Base-by-base conservation (phyloP, 768 basidiomycete species). In the Cyathus striatus region DNA sequence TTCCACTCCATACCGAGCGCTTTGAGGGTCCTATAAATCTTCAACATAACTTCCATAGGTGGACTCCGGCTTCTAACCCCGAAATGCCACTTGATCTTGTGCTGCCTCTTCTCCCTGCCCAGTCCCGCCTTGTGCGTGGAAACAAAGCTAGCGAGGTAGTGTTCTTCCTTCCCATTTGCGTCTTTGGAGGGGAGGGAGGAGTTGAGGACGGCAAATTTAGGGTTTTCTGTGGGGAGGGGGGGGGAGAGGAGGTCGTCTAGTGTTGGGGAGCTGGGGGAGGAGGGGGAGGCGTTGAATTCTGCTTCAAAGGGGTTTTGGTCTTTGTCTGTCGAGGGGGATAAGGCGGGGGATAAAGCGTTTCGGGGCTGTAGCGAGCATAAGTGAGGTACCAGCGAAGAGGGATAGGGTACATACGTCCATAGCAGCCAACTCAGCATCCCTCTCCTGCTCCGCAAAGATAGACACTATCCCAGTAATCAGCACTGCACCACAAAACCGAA, bases 21-120 rank as follows among this genome's bases (percentile, higher is more conserved):
- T 65, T 86, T 86, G 39, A 99, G 67, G 33, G 94, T 96, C 48
- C 89, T 72, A 65, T 99, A 98, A 40, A 99, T 96, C 74, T 97
- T 95, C 20, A 96, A 68, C 94, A 99, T 97, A 18, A 99, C 95
- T 62, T 99, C 96, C 90, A 98, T 95, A 17, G 94, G 96, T 23
- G 93, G 90, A 45, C 83, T 87, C 46, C 94, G 76, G 52, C 90
- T 93, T 23, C 96, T 78, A 30, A 99, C 98, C 6, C 96, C 96
- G 56, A 97, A 99, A 60, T 99, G 96, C 96, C 96, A 98, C 49
- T 91, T 86, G 13, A 87, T 87, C 47, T 86, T 81, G 47, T 85
- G 81, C 42, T 80, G 77, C 58, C 83, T 87, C 68, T 82, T 80
- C 56, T 81, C 81, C 17, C 55, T 51, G 43, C 62, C 47, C 40